Evolutionary conservation across 2,329 filamentous ascomycete genomes (phyloP).

Genomic region (Fusarium nodosum): DNA sequence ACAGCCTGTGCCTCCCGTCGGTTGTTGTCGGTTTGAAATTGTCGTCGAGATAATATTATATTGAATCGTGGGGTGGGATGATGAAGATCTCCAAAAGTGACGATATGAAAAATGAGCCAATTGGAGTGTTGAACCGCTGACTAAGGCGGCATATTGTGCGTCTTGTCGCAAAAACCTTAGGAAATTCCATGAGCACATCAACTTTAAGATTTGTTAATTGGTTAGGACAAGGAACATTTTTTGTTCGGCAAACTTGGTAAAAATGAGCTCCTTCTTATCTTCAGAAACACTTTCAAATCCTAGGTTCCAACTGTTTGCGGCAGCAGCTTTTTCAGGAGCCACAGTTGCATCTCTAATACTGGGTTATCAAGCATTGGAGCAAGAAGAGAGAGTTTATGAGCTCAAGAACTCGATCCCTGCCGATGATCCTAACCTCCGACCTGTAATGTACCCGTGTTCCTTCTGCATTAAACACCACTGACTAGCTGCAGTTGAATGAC

Average conservation of each 20-base stretch:
- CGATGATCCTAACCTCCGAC: conserved; percentile 37
- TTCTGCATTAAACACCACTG: conserved; percentile 14
- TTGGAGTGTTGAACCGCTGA: conserved; percentile 34
- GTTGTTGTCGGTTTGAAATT: not conserved
- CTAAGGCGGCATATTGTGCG: conserved; percentile 35
- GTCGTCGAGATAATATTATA: conserved; percentile 13
- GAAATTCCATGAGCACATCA: conserved; percentile 7
- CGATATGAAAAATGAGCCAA: conserved; percentile 35
- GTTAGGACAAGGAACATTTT: conserved; percentile 4
- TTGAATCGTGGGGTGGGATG: conserved; percentile 16
- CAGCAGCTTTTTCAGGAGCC: conserved; percentile 75
- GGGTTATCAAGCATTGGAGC: conserved; percentile 71
- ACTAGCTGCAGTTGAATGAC: conserved; percentile 67
- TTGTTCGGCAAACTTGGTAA: conserved; percentile 32
- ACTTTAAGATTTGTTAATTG: conserved; percentile 11
- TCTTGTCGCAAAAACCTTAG: conserved; percentile 23
- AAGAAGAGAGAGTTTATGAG: conserved; percentile 66
- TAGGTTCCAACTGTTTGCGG: conserved; percentile 75
- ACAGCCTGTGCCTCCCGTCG: not conserved
- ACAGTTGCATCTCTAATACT: conserved; percentile 72
- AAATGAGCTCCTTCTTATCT: conserved; percentile 60
- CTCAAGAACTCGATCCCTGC: conserved; percentile 72
- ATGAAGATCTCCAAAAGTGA: conserved; percentile 27
- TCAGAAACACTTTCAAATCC: conserved; percentile 61
- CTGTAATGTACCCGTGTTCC: conserved; percentile 28